These are phyloP conservation scores for Yarrowia galli DNA, from an alignment of 1,139 yeast genomes.

Conservation along the genomic window DNA sequence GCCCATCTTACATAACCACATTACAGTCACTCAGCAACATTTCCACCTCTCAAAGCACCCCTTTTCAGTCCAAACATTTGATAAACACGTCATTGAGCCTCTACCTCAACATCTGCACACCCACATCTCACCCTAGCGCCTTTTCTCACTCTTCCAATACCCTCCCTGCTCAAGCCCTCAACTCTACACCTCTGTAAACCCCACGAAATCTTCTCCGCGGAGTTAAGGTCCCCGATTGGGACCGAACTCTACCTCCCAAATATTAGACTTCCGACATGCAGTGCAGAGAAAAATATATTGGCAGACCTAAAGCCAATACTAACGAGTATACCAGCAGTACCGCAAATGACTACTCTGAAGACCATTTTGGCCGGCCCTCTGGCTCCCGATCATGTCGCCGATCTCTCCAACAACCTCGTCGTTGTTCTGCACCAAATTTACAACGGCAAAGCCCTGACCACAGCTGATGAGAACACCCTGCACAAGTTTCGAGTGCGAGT, in stretches of 20 bases:
- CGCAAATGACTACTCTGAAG: slow-evolving; percentile 41
- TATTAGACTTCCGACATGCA: slow-evolving; percentile 21
- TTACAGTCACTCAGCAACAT: too few species aligned
- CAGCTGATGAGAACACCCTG: slow-evolving; percentile 45
- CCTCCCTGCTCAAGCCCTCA: too few species aligned
- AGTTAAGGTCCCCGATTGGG: slow-evolving; percentile 7
- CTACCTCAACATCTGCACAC: too few species aligned
- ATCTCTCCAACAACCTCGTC: slow-evolving; percentile 42
- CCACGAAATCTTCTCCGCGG: slow-evolving; percentile 3
- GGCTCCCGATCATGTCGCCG: slow-evolving; percentile 43
- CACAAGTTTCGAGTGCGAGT: slow-evolving; percentile 51
- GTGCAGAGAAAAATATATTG: slow-evolving; percentile 33
- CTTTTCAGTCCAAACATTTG: too few species aligned
- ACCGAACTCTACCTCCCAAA: not conserved
- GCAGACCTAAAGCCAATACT: slow-evolving; percentile 2
- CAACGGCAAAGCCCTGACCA: slow-evolving; percentile 43
- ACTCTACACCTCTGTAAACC: not conserved
- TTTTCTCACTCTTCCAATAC: too few species aligned
- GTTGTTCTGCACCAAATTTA: slow-evolving; percentile 42
- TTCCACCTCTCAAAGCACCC: too few species aligned
- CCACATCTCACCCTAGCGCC: too few species aligned
- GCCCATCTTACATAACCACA: too few species aligned
- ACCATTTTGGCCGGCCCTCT: slow-evolving; percentile 43
- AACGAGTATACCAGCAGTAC: not conserved
- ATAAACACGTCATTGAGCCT: too few species aligned